A percentile compares a stretch with the other conserved stretches of the same genome.
These are phyloP conservation scores for Monosporascus sp. DNA, from an alignment of 2,329 filamentous ascomycete species.

Conservation along the genomic window DNA sequence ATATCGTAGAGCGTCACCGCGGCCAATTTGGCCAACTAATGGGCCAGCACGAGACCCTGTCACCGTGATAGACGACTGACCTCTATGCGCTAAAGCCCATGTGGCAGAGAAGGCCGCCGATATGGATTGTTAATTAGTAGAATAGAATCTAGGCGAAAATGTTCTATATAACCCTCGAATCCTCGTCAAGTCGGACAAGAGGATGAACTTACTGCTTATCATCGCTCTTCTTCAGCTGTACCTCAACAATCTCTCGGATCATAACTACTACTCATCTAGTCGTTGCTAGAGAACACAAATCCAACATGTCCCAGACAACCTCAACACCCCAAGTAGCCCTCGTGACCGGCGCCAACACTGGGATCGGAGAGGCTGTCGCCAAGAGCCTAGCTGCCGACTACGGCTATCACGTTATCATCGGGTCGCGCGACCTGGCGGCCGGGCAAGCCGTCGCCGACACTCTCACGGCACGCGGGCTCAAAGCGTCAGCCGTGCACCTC, in stretches of 20 bases:
- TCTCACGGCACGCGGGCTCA: background rate
- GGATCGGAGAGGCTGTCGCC: conserved; percentile 6
- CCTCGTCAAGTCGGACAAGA: background rate
- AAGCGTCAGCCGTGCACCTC: conserved; percentile 5
- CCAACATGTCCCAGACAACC: background rate
- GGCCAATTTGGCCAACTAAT: background rate
- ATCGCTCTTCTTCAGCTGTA: background rate
- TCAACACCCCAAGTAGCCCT: conserved; percentile 2
- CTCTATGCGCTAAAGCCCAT: no score
- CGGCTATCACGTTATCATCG: conserved; percentile 7
- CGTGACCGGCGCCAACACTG: conserved; percentile 6
- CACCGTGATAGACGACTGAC: no score
- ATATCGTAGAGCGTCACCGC: background rate
- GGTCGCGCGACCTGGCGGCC: conserved; percentile 1
- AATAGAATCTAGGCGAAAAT: no score
- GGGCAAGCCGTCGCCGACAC: background rate
- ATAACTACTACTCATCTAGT: background rate
- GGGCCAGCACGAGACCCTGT: no score
- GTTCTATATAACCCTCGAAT: background rate
- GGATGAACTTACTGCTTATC: background rate
- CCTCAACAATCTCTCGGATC: no score
- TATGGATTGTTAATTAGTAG: no score
- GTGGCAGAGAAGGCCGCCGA: no score
- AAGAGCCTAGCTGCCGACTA: conserved; percentile 3
- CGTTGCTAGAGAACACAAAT: background rate